phyloP scores from a whole-genome alignment of 176 grass and related monocot genomes.

The Rhynchospora tenuis region DNA sequence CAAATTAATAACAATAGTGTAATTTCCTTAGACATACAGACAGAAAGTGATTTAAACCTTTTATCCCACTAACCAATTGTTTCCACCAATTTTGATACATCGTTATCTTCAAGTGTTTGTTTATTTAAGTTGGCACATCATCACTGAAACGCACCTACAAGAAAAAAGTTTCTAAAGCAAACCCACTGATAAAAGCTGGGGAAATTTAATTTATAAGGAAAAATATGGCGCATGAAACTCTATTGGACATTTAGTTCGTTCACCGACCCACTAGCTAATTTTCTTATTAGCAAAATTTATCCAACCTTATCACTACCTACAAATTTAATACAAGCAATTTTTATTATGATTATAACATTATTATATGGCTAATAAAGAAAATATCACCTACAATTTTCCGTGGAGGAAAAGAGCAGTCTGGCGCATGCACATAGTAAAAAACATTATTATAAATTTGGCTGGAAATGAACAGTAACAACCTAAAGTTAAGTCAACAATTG shows the following conservation, averaged over 20 bases:
- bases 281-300: not conserved
- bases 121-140: not conserved
- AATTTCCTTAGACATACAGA: not conserved
- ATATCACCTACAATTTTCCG: not conserved
- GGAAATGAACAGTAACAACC: not conserved
- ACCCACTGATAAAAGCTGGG: not conserved
- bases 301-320: not conserved
- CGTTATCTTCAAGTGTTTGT: conserved; percentile 1
- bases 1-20: not conserved
- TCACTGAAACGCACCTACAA: not conserved
- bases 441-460: not conserved
- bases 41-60: not conserved
- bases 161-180: not conserved
- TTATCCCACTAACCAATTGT: not conserved
- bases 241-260: not conserved
- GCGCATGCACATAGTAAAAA: not conserved
- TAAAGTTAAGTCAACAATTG: not conserved
- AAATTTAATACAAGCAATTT: not conserved
- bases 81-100: not conserved
- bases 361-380: not conserved
- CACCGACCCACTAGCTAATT: not conserved
- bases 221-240: not conserved
- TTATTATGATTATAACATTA: not conserved
- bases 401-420: not conserved
- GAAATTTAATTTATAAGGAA: not conserved